A percentile compares a stretch with the other conserved stretches of the same genome.
These are phyloP conservation scores for Alternaria triticina DNA, from an alignment of 2,329 filamentous ascomycete genomes.

Conservation along the genomic window DNA sequence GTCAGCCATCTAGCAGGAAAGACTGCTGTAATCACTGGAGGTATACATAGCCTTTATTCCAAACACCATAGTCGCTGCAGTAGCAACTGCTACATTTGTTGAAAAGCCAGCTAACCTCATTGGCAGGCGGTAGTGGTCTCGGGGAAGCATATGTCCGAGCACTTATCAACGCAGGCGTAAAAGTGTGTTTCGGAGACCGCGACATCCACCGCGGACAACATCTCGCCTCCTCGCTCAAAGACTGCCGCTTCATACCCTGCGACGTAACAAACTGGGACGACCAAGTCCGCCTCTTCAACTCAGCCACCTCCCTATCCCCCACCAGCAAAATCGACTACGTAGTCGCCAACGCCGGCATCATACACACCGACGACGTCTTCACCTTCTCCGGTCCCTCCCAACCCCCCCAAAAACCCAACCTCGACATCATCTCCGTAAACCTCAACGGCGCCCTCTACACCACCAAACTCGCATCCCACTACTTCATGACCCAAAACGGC, in stretches of 20 bases:
- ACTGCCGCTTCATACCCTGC: constrained; percentile 5
- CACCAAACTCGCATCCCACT: constrained; percentile 12
- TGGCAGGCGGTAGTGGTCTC: background rate
- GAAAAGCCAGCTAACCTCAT: background rate
- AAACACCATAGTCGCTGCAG: background rate
- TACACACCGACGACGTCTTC: constrained; percentile 11
- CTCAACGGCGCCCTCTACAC: constrained; percentile 3
- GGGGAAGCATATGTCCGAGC: background rate
- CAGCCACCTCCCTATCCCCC: background rate
- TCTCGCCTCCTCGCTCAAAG: background rate
- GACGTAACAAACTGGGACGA: constrained; percentile 16
- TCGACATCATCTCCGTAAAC: constrained; percentile 6
- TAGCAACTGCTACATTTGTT: background rate
- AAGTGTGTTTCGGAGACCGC: background rate
- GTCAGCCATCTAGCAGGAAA: background rate
- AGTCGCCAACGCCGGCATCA: constrained; percentile 16
- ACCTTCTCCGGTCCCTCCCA: constrained; percentile 5
- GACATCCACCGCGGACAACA: background rate
- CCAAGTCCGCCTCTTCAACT: constrained; percentile 6
- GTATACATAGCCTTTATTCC: background rate
- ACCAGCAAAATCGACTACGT: constrained; percentile 5
- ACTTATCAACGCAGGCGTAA: background rate
- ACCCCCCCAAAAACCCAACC: background rate
- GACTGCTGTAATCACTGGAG: background rate
- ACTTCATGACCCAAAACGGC: constrained; percentile 8